Percentiles rank a stretch among this genome's conserved stretches.
phyloP scores from a whole-genome alignment of 352 stramenopile genomes.

The Phytophthora melonis region DNA sequence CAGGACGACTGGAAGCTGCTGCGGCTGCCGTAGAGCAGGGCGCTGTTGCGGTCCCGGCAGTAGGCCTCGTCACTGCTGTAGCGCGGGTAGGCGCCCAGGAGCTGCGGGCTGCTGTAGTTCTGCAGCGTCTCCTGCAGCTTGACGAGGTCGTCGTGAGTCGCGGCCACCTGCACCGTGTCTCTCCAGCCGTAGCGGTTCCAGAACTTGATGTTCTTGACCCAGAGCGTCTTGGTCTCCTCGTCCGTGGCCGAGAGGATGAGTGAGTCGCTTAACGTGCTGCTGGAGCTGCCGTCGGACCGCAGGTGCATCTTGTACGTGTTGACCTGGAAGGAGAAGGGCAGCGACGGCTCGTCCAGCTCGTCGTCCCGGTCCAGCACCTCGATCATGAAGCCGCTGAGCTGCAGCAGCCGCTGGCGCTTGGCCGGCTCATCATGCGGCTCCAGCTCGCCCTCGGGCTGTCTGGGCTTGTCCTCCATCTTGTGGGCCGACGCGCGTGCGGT shows the following conservation, averaged over 20 bases:
- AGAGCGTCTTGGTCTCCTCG: constrained; percentile 55
- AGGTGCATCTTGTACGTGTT: constrained; percentile 65
- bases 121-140: constrained; percentile 50
- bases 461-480: constrained; percentile 42
- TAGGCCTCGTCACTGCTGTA: constrained; percentile 43
- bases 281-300: constrained; percentile 36
- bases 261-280: constrained; percentile 53
- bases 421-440: constrained; percentile 22
- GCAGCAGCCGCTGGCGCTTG: constrained; percentile 51
- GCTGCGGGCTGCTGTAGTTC: constrained; percentile 6
- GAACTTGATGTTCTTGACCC: constrained; percentile 70
- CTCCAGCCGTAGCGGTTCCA: constrained; percentile 82
- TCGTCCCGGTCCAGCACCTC: constrained; percentile 64
- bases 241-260: constrained; percentile 64
- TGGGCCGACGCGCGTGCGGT: constrained; percentile 16
- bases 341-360: constrained; percentile 46
- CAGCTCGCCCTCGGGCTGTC: constrained; percentile 33
- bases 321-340: constrained; percentile 73
- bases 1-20: constrained; percentile 31
- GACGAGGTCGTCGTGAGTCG: constrained; percentile 44
- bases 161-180: constrained; percentile 56
- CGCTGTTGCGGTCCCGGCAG: constrained; percentile 37
- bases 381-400: constrained; percentile 70
- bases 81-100: constrained; percentile 7
- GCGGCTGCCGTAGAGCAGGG: constrained; percentile 24